Base-by-base conservation (phyloP, 169 alveolate genomes). In the Cryptosporidium meleagridis region DNA sequence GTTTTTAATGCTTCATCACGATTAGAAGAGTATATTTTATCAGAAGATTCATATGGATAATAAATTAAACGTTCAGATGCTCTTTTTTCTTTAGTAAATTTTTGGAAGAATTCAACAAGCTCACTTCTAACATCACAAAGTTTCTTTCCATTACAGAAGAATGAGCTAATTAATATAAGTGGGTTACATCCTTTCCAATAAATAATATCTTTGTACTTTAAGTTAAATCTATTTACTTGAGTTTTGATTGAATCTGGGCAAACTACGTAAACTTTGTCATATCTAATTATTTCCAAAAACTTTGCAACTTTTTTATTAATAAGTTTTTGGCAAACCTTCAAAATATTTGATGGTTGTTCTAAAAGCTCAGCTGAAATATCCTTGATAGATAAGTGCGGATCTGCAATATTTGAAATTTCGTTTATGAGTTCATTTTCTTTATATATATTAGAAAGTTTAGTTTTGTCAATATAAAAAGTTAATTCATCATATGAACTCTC, bases 161-260 rank as follows among this genome's bases (percentile, higher is more conserved):
- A 80, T 23, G 89, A 80, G 21, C 80, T 59, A 12, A 65, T 62
- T 5, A 31, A 6, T 21, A 65, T 59, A 4, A 80, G 37, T 62
- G 89, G 89, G 35, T 65, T 62, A 23, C 89, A 80, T 9, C 68
- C 62, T 26, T 33, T 80, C 89, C 89, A 80, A 41, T 80, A 67
- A 80, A 80, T 62, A 2, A 23, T 80, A 26, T 26, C 9, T 9
- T 59, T 61, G 33, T 59, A 80, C 45, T 59, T 61, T 44, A 29
- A 21, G 6, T 65, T 80, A 23, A 80, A 80, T 23, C n/a, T 10
- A 14, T 39, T 41, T 41, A 62, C 39, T 39, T 80, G 52, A 0
- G 31, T 26, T 48, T 62, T 59, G 0, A 62, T 35, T 1, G 12
- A 29, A 3, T 39, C 73, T 1, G 73, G 59, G 16, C 6, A 61